Base-by-base conservation (phyloP, 331 rosid genomes). In the Acacia concinna region DNA sequence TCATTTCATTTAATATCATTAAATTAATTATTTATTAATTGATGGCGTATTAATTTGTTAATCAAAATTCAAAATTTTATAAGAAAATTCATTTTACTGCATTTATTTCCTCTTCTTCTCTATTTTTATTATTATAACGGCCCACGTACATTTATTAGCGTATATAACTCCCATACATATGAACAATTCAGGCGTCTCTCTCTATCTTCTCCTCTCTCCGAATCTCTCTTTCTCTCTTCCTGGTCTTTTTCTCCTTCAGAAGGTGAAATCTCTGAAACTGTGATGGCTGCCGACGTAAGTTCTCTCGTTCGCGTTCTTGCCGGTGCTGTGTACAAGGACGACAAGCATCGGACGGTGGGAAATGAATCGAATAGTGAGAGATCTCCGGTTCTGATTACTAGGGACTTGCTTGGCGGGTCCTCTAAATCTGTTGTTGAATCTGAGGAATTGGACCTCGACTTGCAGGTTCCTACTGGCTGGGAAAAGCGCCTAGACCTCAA, bases 391-490 rank as follows among this genome's bases (percentile, higher is more conserved):
- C 89, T 82, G 84, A 93, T 96, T 78, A 96, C 98, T 31, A 75
- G 90, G 4, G 99, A 96, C 82, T 75, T 96, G 60, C 94, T 96
- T 57, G 93, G 94, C 75, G 97, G 93, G 30, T 86, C 92, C 65
- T 77, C 92, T 3, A 70, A 40, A 10, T 68, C 74, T 25, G 56
- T 27, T 12, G 21, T 80, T 71, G 97, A 96, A 35, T 85, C 97
- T 41, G 94, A 89, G 82, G 98, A 96, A 86, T 83, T 96, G 83
- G 99, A 93, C 96, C 99, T 96, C 80, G 99, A 96, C 37, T 85
- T 91, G 49, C 97, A 93, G 88, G 98, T 96, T 25, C 99, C 99
- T 4, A 82, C 1, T 81, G 99, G 98, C 73, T 96, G 97, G 94
- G 99, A 93, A 54, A 96, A 88, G 77, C 90, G 93, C 20, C 84